Evolutionary conservation across 805 yeast genomes (phyloP), one percentile per base, ranked within the genome.

Genomic region (Cyberlindnera misumaiensis): DNA sequence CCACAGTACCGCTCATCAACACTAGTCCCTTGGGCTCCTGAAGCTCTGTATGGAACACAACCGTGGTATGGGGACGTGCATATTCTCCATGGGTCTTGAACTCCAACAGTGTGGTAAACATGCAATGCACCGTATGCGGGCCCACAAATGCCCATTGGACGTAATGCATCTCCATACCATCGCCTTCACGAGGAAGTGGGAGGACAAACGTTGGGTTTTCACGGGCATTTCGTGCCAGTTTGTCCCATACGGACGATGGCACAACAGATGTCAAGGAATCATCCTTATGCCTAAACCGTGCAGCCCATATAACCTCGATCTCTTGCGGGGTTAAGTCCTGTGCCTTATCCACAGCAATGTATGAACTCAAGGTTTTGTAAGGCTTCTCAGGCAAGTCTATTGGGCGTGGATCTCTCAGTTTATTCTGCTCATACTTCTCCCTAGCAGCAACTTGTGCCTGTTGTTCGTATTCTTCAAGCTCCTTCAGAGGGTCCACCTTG

Each of bases 81-180:
- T 70, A 93, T 56, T 90, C 97, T 40, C 75, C 77, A 55, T 90
- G 96, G 22, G 88, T 70, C 59, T 90, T 88, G 62, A 77, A 93
- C 62, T 93, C 97, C 2, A 93, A 89, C 46, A 93, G 70, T 0
- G 96, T 79, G 2, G 98, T 93, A 51, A 93, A 68, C 73, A 93
- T 72, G 56, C 95, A 86, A 63, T 93, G 96, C 1, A 85, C 69
- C 3, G 97, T 89, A 30, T 77, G 51, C 12, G 84, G 80, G 1
- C 90, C 95, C 11, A 83, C 89, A 58, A 87, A 85, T 14, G 77
- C 70, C 98, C 98, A 93, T 63, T 93, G 97, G 16, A 89, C 77
- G 58, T 83, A 87, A 56, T 93, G 97, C 63, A 93, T 71, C 62
- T 93, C 98, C 53, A 68, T 63, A 42, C 78, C 80, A 6, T 55